Percentiles rank a stretch among this genome's conserved stretches.
Conservation (phyloP, 108 stramenopile species). For the Mayamaea pseudoterrestris region DNA sequence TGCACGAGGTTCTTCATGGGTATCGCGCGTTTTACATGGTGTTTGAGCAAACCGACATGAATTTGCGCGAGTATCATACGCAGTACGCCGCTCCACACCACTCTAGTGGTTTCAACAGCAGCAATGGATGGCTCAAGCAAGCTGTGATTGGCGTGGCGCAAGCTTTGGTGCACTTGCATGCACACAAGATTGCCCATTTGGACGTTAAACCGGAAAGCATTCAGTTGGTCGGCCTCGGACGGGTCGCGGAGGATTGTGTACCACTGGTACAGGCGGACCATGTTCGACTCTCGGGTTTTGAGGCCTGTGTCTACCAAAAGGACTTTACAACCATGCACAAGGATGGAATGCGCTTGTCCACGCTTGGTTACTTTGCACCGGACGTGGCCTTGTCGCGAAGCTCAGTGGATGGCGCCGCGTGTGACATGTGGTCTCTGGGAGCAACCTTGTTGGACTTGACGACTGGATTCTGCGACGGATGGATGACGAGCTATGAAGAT, state of each 20-base stretch:
- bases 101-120: no score
- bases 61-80: neutral
- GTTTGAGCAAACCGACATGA: neutral
- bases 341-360: slow-evolving; percentile 26
- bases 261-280: slow-evolving; percentile 6
- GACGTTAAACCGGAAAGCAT: slow-evolving; percentile 13
- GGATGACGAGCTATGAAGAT: neutral
- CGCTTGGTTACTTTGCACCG: slow-evolving; percentile 38
- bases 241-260: neutral
- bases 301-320: slow-evolving; percentile 15
- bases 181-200: slow-evolving; percentile 1
- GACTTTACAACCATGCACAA: slow-evolving; percentile 1
- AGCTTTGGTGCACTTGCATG: slow-evolving; percentile 5
- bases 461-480: neutral
- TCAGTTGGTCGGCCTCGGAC: slow-evolving; percentile 1
- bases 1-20: neutral
- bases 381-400: no score
- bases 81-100: no score
- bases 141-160: slow-evolving; percentile 10
- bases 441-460: slow-evolving; percentile 34
- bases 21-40: neutral
- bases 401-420: slow-evolving; percentile 15
- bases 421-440: slow-evolving; percentile 37
- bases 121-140: neutral
- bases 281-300: slow-evolving; percentile 33